These are phyloP conservation scores for Spongispora temasekensis DNA, from an alignment of 1,284 basidiomycete species.

Conservation along the genomic window DNA sequence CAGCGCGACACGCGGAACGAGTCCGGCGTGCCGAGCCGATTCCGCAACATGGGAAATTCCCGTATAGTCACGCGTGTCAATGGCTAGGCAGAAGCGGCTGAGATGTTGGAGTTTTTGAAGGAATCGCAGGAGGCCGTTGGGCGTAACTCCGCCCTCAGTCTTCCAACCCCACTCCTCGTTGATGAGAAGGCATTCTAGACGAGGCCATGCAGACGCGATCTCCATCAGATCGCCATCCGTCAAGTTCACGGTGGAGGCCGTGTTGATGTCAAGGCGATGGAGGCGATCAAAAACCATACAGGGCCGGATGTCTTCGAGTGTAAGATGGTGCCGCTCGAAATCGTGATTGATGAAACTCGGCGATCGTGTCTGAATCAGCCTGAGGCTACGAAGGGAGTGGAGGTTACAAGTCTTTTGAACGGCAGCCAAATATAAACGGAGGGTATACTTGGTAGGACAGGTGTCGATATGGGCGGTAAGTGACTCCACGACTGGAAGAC, in stretches of 20 bases:
- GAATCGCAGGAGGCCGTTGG: constrained; percentile 16
- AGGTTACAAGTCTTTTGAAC: constrained; percentile 12
- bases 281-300: constrained; percentile 16
- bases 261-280: constrained; percentile 15
- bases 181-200: constrained; percentile 17
- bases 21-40: not conserved
- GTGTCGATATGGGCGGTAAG: constrained; percentile 14
- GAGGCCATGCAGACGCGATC: constrained; percentile 19
- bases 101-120: constrained; percentile 9
- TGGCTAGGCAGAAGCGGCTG: constrained; percentile 18
- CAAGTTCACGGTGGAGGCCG: constrained; percentile 11
- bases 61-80: constrained; percentile 20
- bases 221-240: constrained; percentile 14
- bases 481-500: constrained; percentile 14
- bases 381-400: constrained; percentile 8
- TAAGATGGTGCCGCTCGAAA: constrained; percentile 11
- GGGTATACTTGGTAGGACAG: constrained; percentile 11
- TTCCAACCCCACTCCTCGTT: constrained; percentile 24
- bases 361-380: constrained; percentile 15
- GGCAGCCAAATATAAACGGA: constrained; percentile 10
- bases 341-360: not conserved
- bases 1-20: constrained; percentile 4
- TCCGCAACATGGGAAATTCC: not conserved
- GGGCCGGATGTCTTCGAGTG: constrained; percentile 18
- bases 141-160: constrained; percentile 16